These are phyloP conservation scores for Lentinus brumalis DNA, from an alignment of 768 basidiomycete genomes.

Conservation along the genomic window DNA sequence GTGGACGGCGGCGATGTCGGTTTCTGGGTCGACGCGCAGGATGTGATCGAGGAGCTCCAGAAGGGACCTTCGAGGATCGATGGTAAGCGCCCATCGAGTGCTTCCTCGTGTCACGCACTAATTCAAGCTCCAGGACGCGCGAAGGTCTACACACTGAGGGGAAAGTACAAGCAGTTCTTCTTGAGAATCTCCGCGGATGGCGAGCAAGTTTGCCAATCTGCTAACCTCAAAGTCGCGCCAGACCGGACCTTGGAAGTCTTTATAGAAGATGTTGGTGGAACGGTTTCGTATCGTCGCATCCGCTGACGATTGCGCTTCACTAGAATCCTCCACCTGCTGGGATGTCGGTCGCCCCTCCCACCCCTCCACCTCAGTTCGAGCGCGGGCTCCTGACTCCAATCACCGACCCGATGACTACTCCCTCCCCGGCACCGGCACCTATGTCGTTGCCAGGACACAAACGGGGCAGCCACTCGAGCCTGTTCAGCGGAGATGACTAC, in stretches of 20 bases:
- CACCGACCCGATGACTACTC: conserved; percentile 17
- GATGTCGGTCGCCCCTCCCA: not conserved
- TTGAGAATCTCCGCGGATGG: conserved; percentile 62
- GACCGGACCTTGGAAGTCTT: conserved; percentile 58
- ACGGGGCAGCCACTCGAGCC: conserved; percentile 7
- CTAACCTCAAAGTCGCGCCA: conserved; percentile 57
- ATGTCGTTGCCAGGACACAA: not conserved
- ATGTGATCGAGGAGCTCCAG: conserved; percentile 63
- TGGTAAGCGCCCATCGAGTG: conserved; percentile 41
- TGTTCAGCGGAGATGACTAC: conserved; percentile 9
- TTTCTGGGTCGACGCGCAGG: conserved; percentile 72
- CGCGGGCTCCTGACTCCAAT: conserved; percentile 20
- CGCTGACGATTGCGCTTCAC: not conserved
- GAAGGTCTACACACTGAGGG: conserved; percentile 62
- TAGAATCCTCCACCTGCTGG: conserved; percentile 9
- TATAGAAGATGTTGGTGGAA: conserved; percentile 55
- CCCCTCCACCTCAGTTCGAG: conserved; percentile 1
- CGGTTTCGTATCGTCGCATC: not conserved
- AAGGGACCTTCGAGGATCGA: conserved; percentile 66
- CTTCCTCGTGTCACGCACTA: not conserved
- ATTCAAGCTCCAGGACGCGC: conserved; percentile 52
- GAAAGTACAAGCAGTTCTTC: conserved; percentile 69
- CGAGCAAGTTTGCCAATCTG: conserved; percentile 49
- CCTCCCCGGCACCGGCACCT: conserved; percentile 11
- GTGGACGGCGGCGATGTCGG: conserved; percentile 53